phyloP scores from a whole-genome alignment of 2,329 filamentous ascomycete species.

The Furcasterigmium furcatum region DNA sequence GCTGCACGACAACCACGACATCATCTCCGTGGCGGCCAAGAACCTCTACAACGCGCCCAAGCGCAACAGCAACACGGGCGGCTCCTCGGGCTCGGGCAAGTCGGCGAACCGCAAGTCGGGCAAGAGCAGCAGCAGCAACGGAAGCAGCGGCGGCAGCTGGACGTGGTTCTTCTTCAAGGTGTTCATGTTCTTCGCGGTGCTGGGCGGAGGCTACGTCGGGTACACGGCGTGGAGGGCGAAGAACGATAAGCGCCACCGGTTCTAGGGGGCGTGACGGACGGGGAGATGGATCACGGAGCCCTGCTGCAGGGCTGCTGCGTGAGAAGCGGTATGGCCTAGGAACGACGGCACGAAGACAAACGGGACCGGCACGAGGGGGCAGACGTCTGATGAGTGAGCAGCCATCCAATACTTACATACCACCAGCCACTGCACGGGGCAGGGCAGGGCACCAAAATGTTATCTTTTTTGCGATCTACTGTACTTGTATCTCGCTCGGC shows the following conservation, averaged over 20 bases:
- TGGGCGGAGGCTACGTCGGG: constrained; percentile 77
- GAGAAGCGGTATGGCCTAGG: no score
- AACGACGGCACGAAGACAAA: no score
- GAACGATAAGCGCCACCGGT: constrained; percentile 56
- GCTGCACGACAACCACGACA: constrained; percentile 96
- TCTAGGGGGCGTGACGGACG: constrained; percentile 30
- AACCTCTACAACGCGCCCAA: constrained; percentile 76
- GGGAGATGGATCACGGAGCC: neutral
- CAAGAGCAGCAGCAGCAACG: constrained; percentile 33
- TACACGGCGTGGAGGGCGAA: constrained; percentile 78
- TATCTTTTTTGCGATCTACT: no score
- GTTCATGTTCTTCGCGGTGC: constrained; percentile 66
- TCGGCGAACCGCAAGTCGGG: constrained; percentile 27
- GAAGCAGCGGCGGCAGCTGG: constrained; percentile 49
- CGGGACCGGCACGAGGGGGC: no score
- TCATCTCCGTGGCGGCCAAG: constrained; percentile 79
- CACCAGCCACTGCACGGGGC: no score
- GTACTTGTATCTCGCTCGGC: no score
- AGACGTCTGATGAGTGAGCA: no score
- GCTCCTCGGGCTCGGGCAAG: constrained; percentile 23
- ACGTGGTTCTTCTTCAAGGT: constrained; percentile 74
- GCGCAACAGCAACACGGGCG: constrained; percentile 34
- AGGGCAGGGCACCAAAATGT: no score
- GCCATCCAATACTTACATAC: no score
- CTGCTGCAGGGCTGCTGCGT: neutral